Conservation (phyloP, 352 stramenopile species). For the Globisporangium solare region DNA sequence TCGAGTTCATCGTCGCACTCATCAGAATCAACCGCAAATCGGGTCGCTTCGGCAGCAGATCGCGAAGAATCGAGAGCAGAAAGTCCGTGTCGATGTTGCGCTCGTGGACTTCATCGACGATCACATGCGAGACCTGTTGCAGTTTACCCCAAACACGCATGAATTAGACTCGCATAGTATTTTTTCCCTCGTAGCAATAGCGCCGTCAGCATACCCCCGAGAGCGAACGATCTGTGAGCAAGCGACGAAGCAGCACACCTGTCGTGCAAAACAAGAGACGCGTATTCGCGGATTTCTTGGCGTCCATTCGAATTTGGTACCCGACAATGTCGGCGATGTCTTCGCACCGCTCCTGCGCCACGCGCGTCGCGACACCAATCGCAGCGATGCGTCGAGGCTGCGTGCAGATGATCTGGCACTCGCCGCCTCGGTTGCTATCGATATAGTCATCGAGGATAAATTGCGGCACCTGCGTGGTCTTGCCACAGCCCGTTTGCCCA, state of each 20-base stretch:
- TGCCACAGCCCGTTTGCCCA: conserved; percentile 94
- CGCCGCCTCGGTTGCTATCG: conserved; percentile 66
- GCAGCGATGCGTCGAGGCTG: conserved; percentile 95
- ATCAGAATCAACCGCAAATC: conserved; percentile 94
- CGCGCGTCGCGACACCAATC: conserved; percentile 93
- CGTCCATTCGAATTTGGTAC: conserved; percentile 96
- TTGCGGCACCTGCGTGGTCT: conserved; percentile 96
- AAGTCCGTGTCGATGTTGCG: conserved; percentile 96
- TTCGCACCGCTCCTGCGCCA: conserved; percentile 93
- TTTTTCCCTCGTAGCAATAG: background rate
- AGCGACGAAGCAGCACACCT: conserved; percentile 90
- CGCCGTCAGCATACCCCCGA: conserved; percentile 43
- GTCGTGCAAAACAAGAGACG: conserved; percentile 95
- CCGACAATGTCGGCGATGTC: conserved; percentile 81
- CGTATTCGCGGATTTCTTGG: conserved; percentile 84
- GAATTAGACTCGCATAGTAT: background rate
- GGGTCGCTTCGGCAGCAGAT: conserved; percentile 62
- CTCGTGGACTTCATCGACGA: conserved; percentile 99
- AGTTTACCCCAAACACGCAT: background rate
- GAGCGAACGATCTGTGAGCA: conserved; percentile 88
- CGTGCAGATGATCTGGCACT: conserved; percentile 95
- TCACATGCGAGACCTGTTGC: conserved; percentile 90
- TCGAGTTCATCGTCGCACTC: conserved; percentile 94
- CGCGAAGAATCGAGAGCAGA: conserved; percentile 90
- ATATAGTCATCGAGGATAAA: conserved; percentile 96